phyloP scores from a whole-genome alignment of 2,329 filamentous ascomycete species.

The Aspergillus terreus region DNA sequence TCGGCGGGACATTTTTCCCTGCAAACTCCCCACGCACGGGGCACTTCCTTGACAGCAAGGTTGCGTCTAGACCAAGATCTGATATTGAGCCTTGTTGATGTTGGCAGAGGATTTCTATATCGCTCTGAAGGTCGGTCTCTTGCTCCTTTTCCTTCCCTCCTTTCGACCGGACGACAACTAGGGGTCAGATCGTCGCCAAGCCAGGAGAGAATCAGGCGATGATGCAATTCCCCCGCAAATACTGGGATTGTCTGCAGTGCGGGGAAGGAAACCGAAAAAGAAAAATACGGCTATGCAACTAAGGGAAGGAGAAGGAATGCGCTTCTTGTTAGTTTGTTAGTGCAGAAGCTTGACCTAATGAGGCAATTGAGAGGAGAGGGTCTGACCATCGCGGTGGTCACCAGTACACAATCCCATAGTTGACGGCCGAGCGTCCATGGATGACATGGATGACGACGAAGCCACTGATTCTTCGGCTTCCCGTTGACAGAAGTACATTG shows the following conservation, averaged over 20 bases:
- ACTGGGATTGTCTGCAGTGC: constrained; percentile 20
- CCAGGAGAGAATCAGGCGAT: constrained; percentile 1
- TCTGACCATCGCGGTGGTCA: not conserved
- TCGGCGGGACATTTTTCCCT: constrained; percentile 5
- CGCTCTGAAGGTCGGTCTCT: not conserved
- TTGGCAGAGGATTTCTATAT: not conserved
- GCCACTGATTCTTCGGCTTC: too few relatives aligned
- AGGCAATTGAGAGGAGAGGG: not conserved
- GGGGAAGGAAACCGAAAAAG: constrained; percentile 16
- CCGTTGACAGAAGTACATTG: too few relatives aligned
- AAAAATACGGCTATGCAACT: not conserved
- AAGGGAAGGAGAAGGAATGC: not conserved
- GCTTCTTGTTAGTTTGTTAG: not conserved
- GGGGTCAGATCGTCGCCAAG: not conserved
- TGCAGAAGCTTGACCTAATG: not conserved
- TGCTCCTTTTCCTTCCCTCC: not conserved
- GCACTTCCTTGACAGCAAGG: constrained; percentile 7
- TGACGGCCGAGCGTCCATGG: not conserved
- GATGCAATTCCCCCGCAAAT: constrained; percentile 21
- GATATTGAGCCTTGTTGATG: not conserved
- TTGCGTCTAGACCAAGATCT: constrained; percentile 15
- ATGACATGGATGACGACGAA: not conserved
- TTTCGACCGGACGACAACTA: not conserved
- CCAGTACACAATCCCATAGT: not conserved
- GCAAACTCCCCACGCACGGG: constrained; percentile 3